Evolutionary conservation across 768 basidiomycete species (phyloP), one percentile per base, ranked within the genome.

Genomic region (Russula olivacea): DNA sequence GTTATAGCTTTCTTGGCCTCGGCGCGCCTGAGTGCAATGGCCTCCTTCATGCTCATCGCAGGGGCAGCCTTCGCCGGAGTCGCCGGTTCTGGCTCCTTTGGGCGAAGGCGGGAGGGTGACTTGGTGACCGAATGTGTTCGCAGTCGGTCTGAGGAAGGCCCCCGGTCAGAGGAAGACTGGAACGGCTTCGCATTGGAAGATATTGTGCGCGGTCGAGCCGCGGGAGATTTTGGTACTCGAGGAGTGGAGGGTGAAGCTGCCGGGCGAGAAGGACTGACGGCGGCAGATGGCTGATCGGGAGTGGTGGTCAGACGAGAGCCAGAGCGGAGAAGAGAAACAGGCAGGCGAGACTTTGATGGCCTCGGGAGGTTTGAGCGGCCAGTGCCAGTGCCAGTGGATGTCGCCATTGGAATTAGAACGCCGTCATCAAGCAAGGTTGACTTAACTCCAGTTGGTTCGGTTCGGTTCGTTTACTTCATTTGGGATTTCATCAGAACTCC

Each of bases 1-100:
- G 64, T 43, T 8, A 66, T 58, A 3, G 78, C 75, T 69, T 89
- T 91, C 75, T 86, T 90, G 0, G 85, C 88, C 69, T 91, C 87
- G 0, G 90, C 89, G 48, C 90, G 79, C 65, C 83, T 89, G 50
- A 89, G 75, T 2, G 90, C 90, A 70, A 93, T 91, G 15, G 85
- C 87, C 65, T 91, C 91, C 68, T 85, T 85, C 65, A 91, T 80
- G 69, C 81, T 89, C 34, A 81, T 61, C 41, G 71, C 66, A 19
- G 74, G 70, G 43, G 43, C n/a, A 45, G 49, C 0, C 57, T 74
- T 78, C 17, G 76, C 67, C 19, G 80, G 61, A 40, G 67, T 71
- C 8, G 43, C 9, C 2, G 69, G 53, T 40, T 64, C 58, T 19
- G 58, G 40, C 23, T 55, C 58, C 30, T 50, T 56, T 36, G 17